Percentiles rank a stretch among this genome's conserved stretches.
These are phyloP conservation scores for Penicillium coprophilum DNA, from an alignment of 495 filamentous ascomycete species.

Conservation along the genomic window DNA sequence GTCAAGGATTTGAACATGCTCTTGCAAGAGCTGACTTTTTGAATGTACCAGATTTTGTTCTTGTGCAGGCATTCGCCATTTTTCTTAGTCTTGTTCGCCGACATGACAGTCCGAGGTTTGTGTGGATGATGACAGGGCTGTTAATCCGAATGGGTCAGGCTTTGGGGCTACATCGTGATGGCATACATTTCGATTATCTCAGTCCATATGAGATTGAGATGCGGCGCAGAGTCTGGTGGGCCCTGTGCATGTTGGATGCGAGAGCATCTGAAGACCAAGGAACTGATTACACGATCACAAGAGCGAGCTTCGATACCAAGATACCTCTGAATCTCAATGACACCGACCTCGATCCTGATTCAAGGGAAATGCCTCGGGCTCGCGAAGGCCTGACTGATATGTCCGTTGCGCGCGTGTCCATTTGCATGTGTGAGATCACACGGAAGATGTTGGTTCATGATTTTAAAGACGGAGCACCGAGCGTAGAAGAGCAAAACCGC, in stretches of 20 bases:
- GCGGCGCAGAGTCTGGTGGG: slow-evolving; percentile 74
- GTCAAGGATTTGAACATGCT: slow-evolving; percentile 53
- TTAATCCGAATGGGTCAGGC: slow-evolving; percentile 73
- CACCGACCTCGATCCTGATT: slow-evolving; percentile 62
- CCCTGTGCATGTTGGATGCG: slow-evolving; percentile 72
- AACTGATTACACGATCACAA: slow-evolving; percentile 58
- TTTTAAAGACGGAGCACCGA: slow-evolving; percentile 18
- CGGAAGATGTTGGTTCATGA: slow-evolving; percentile 51
- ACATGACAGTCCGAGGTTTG: slow-evolving; percentile 49
- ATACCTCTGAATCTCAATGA: slow-evolving; percentile 77
- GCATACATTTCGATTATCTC: slow-evolving; percentile 55
- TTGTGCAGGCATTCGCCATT: slow-evolving; percentile 50
- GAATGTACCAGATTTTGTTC: slow-evolving; percentile 29
- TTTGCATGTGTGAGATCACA: slow-evolving; percentile 50
- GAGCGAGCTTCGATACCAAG: slow-evolving; percentile 67
- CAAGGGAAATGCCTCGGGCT: slow-evolving; percentile 54
- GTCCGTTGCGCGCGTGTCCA: slow-evolving; percentile 59
- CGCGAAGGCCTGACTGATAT: slow-evolving; percentile 68
- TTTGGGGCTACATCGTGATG: slow-evolving; percentile 75
- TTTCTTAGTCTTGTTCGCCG: slow-evolving; percentile 50
- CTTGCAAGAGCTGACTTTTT: slow-evolving; percentile 57
- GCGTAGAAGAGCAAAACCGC: slow-evolving; percentile 44
- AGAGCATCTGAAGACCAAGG: slow-evolving; percentile 75
- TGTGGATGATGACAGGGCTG: slow-evolving; percentile 63
- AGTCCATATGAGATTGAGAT: slow-evolving; percentile 68